phyloP scores from a whole-genome alignment of 305 asterid genomes.

The Andrographis paniculata region DNA sequence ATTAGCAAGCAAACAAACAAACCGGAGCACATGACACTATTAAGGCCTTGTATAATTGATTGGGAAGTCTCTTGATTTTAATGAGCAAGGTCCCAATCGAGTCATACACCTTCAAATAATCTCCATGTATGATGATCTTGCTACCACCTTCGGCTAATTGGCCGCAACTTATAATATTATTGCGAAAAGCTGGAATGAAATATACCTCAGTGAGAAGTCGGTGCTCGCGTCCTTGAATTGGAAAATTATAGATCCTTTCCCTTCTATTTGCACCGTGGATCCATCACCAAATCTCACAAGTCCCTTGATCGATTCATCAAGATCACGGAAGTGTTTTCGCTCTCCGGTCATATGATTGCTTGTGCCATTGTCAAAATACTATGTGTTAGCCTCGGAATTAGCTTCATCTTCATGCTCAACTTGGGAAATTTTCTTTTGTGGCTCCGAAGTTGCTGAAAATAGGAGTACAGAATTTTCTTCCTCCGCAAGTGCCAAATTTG shows the following conservation, averaged over 20 bases:
- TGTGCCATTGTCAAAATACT: not conserved
- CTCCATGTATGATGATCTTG: not conserved
- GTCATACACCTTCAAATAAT: not conserved
- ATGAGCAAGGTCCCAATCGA: not conserved
- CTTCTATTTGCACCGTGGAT: not conserved
- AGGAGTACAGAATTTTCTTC: not conserved
- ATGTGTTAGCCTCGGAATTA: not conserved
- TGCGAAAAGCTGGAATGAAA: not conserved
- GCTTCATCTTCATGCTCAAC: not conserved
- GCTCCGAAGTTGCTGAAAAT: not conserved
- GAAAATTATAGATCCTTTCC: not conserved
- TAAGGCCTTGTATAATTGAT: not conserved
- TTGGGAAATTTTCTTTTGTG: not conserved
- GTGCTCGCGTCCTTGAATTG: not conserved
- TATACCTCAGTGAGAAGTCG: not conserved
- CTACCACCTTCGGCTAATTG: not conserved
- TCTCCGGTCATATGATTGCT: not conserved
- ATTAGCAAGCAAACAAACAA: not conserved
- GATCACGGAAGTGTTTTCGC: not conserved
- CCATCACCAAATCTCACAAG: not conserved
- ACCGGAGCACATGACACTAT: not conserved
- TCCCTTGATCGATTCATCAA: not conserved
- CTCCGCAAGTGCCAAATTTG: not conserved
- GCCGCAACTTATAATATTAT: not conserved
- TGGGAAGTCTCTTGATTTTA: not conserved